phyloP scores from a whole-genome alignment of 2,329 filamentous ascomycete genomes.

The Davidsoniella australis region DNA sequence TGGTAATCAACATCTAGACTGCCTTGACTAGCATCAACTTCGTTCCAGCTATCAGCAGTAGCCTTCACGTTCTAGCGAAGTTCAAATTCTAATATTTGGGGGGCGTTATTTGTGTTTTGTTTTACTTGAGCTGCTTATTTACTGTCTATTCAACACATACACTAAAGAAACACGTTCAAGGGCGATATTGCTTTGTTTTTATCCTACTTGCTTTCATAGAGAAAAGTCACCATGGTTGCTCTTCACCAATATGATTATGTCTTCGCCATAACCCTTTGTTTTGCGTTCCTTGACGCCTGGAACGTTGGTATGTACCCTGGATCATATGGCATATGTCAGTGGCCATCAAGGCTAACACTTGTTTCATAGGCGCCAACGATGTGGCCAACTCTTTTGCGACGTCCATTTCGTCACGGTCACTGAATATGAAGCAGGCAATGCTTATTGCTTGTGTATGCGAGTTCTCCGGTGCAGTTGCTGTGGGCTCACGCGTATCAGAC shows the following conservation, averaged over 20 bases:
- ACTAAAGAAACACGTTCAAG: background rate
- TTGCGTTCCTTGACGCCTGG: conserved; percentile 41
- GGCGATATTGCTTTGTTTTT: too few relatives aligned
- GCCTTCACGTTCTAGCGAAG: background rate
- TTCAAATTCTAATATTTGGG: background rate
- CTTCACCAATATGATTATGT: conserved; percentile 37
- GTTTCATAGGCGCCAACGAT: conserved; percentile 27
- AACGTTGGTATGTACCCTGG: conserved; percentile 32
- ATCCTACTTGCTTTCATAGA: too few relatives aligned
- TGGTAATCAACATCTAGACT: background rate
- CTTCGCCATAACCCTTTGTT: conserved; percentile 34
- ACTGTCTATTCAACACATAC: background rate
- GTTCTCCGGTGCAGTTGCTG: conserved; percentile 26
- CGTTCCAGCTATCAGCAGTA: background rate
- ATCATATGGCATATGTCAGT: background rate
- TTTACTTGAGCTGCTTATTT: background rate
- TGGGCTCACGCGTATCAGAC: conserved; percentile 23
- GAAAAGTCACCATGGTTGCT: conserved; percentile 18
- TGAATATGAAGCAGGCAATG: conserved; percentile 31
- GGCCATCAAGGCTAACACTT: background rate
- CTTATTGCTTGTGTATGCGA: conserved; percentile 26
- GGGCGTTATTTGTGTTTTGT: background rate
- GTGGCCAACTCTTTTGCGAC: conserved; percentile 32
- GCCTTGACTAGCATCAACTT: background rate
- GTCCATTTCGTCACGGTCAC: conserved; percentile 28